Conservation (phyloP, 2,329 filamentous ascomycete genomes). For the Xylariaceae sp. region DNA sequence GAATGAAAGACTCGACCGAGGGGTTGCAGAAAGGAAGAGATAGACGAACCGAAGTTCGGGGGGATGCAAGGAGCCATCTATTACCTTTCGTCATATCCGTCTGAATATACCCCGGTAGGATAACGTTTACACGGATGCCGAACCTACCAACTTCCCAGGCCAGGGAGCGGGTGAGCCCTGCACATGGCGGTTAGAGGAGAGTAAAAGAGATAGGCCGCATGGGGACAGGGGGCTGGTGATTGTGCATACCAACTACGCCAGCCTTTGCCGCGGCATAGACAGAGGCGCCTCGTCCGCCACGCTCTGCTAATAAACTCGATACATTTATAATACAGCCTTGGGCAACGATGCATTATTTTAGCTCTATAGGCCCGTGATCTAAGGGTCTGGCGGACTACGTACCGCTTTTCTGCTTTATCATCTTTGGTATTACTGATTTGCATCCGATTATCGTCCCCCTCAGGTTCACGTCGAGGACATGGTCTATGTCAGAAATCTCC, state of each 20-base stretch:
- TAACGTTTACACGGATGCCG: conserved; percentile 69
- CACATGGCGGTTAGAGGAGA: conserved; percentile 13
- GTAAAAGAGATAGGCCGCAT: conserved; percentile 15
- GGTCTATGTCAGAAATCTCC: conserved; percentile 43
- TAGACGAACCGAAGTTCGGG: background rate
- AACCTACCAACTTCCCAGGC: conserved; percentile 55
- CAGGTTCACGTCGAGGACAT: conserved; percentile 66
- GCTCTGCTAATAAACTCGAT: conserved; percentile 66
- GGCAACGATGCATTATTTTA: background rate
- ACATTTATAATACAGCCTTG: conserved; percentile 73
- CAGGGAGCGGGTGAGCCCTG: conserved; percentile 64
- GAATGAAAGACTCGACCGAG: conserved; percentile 5
- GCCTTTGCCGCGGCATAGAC: conserved; percentile 78
- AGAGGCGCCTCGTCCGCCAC: conserved; percentile 64
- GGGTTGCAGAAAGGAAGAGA: conserved; percentile 10
- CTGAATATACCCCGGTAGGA: conserved; percentile 77
- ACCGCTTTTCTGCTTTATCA: conserved; percentile 37
- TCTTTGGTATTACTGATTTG: conserved; percentile 42
- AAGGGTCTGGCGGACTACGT: background rate
- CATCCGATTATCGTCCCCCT: conserved; percentile 59
- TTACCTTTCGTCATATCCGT: conserved; percentile 75
- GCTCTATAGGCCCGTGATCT: background rate
- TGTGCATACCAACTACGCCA: conserved; percentile 59
- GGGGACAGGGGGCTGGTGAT: conserved; percentile 1
- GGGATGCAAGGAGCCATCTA: conserved; percentile 25